Evolutionary conservation across 2,329 filamentous ascomycete species (phyloP).

Genomic region (Colletotrichum sp.): DNA sequence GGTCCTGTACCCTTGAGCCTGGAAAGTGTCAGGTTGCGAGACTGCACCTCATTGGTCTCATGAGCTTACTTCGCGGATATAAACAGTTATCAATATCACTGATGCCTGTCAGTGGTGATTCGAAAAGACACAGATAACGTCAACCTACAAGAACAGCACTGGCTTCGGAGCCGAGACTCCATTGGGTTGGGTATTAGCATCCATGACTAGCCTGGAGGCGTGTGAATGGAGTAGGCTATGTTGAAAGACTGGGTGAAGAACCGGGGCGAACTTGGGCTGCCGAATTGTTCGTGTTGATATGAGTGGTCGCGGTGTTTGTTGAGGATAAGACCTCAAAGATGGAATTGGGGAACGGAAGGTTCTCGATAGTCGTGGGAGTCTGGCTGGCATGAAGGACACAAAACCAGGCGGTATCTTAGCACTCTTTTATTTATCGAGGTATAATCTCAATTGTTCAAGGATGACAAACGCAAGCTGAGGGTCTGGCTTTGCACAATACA

Average conservation of each 20-base stretch:
- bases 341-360: slow-evolving; percentile 1
- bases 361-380: slow-evolving; percentile 16
- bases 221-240: not conserved
- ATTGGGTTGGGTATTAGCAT: slow-evolving; percentile 29
- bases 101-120: not conserved
- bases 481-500: not conserved
- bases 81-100: slow-evolving; percentile 99
- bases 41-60: not conserved
- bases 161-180: slow-evolving; percentile 37
- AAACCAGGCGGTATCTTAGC: not conserved
- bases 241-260: not conserved
- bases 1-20: slow-evolving; percentile 82
- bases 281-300: not conserved
- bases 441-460: not conserved
- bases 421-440: not conserved
- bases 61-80: slow-evolving; percentile 77
- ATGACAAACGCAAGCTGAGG: not conserved
- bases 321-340: not conserved
- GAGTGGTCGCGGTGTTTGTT: not conserved
- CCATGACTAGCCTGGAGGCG: not conserved
- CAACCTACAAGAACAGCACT: slow-evolving; percentile 47
- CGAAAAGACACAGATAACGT: too few species aligned
- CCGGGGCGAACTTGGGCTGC: not conserved
- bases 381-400: slow-evolving; percentile 13
- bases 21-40: not conserved